Base-by-base conservation (phyloP, 768 basidiomycete genomes). In the Dentipellis fragilis region DNA sequence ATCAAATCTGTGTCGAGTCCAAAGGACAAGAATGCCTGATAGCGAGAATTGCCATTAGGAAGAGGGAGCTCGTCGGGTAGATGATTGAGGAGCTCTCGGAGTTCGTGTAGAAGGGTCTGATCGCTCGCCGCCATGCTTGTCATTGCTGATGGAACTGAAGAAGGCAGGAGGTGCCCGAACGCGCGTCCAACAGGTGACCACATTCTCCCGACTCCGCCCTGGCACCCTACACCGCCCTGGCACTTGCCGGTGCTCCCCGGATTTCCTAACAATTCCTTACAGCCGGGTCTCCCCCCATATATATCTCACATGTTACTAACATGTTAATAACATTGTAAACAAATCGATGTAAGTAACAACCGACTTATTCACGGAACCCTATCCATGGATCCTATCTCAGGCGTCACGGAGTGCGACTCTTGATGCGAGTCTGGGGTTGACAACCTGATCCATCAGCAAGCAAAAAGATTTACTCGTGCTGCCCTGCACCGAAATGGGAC, bases 1-100 rank as follows among this genome's bases (percentile, higher is more conserved):
- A 63, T 45, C 12, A 61, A 48, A 10, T 62, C 63, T 7, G 47
- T 42, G 51, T 65, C 60, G 11, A 63, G 54, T 23, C 46, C 40
- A n/a, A 61, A 61, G 36, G 17, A 19, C 21, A 55, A 10, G 46
- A 61, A 61, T 10, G 12, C 11, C 10, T 22, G 11, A 42, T 55
- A 58, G 10, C 22, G 10, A 7, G 53, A 58, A 10, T 51, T 23
- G 5, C 14, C 22, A 34, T 10, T 34, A 2, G 12, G 22, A 10
- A 29, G 7, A 35, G 50, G 50, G 2, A 51, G 50, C 23, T 34
- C 50, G 16, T 14, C 29, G 4, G 50, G 47, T 3, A 49, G 23
- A 19, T 49, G 12, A 4, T n/a, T 12, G 19, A 49, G 47, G 7
- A 49, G 23, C 6, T 21, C 19, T 4, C 23, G 19, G 4, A 49